Conservation (phyloP, 768 basidiomycete genomes). For the Neoboletus subvelutipes region DNA sequence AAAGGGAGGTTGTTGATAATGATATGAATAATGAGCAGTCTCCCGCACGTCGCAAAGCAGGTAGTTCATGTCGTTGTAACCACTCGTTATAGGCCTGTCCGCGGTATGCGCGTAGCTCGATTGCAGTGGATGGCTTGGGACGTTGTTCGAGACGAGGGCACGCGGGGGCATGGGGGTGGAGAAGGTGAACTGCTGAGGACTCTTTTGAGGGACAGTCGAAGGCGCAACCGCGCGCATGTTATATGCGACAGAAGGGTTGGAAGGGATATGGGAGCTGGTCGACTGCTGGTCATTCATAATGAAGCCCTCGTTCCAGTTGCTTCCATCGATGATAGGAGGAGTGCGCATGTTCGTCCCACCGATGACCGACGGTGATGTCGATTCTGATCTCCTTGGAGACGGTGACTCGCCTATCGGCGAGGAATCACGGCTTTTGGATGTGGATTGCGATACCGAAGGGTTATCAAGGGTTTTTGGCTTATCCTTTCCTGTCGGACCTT, state of each 20-base stretch:
- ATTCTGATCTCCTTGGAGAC: slow-evolving; percentile 40
- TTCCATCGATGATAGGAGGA: slow-evolving; percentile 48
- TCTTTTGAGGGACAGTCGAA: slow-evolving; percentile 46
- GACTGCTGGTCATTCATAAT: slow-evolving; percentile 48
- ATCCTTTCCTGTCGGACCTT: slow-evolving; percentile 86
- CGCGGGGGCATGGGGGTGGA: slow-evolving; percentile 44
- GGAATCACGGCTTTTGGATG: slow-evolving; percentile 60
- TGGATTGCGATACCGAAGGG: slow-evolving; percentile 32
- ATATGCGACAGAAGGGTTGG: slow-evolving; percentile 44
- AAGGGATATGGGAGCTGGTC: slow-evolving; percentile 34
- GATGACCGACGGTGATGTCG: slow-evolving; percentile 35
- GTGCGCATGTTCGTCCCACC: slow-evolving; percentile 30
- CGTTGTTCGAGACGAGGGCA: slow-evolving; percentile 39
- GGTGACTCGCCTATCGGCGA: slow-evolving; percentile 60
- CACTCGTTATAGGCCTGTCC: slow-evolving; percentile 49
- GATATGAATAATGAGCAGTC: slow-evolving; percentile 49
- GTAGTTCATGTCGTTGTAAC: slow-evolving; percentile 49
- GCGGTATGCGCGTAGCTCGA: slow-evolving; percentile 47
- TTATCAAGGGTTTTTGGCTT: slow-evolving; percentile 58
- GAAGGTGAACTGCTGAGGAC: slow-evolving; percentile 45
- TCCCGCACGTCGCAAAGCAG: slow-evolving; percentile 47
- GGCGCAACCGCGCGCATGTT: slow-evolving; percentile 44
- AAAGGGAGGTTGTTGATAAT: slow-evolving; percentile 52
- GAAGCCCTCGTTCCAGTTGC: slow-evolving; percentile 57
- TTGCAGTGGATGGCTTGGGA: slow-evolving; percentile 39